Base-by-base conservation (phyloP, 352 stramenopile genomes). In the Phytophthora pluvialis region DNA sequence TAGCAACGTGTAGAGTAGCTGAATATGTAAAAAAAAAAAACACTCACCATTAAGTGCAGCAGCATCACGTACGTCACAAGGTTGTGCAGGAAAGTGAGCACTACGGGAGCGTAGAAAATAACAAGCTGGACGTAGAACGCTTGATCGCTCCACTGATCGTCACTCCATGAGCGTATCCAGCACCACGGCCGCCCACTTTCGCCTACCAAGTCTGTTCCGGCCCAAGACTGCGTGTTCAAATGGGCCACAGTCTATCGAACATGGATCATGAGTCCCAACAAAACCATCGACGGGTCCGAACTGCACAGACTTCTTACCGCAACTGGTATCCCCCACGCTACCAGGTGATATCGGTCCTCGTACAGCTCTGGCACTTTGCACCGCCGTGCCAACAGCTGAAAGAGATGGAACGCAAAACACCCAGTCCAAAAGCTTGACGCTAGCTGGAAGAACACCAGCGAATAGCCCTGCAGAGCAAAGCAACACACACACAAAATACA, bases 341-440 rank as follows among this genome's bases (percentile, higher is more conserved):
- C 32, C 26, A 90, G n/a, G 26, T 91, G 73, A 60, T 93, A 93
- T 21, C 82, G 77, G 29, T 64, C 46, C 50, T 93, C 84, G 48
- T 88, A 91, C 10, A 90, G 62, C 60, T 93, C 84, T 0, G 84
- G 80, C 0, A 71, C 72, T 56, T 91, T 89, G 32, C 49, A 67
- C 26, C 61, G 54, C 13, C 73, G 75, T 2, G 69, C 69, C 3
- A 93, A 66, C 51, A 93, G 76, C 54, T 90, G 81, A 64, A 86
- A 89, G 28, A 93, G 69, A 56, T 93, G 81, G 60, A 88, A 91
- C 1, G 82, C 81, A 57, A 93, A 93, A 60, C 84, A 90, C n/a
- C 66, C 78, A 9, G 80, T 89, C 84, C 84, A 93, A 9, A 90
- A 43, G 36, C 80, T 84, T 16, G 84, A 91, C n/a, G 82, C 70